phyloP scores from a whole-genome alignment of 805 yeast species.

The Wickerhamiella shivajii region DNA sequence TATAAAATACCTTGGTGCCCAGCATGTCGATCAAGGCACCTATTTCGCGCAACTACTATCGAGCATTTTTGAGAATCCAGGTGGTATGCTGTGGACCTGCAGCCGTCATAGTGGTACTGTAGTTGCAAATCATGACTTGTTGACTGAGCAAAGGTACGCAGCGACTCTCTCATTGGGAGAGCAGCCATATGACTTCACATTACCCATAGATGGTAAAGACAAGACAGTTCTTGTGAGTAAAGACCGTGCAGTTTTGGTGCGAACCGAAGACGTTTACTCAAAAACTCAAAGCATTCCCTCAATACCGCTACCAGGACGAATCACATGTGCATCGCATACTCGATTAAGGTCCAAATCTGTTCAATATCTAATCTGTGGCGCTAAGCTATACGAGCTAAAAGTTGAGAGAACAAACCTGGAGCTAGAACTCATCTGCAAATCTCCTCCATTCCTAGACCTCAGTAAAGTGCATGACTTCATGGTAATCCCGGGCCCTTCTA shows the following conservation, averaged over 20 bases:
- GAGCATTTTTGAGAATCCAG: too few relatives aligned
- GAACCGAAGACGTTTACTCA: background rate
- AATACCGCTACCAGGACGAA: background rate
- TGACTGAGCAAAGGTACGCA: too few relatives aligned
- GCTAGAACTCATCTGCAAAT: background rate
- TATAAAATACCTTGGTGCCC: too few relatives aligned
- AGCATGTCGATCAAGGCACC: too few relatives aligned
- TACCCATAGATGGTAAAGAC: constrained; percentile 4
- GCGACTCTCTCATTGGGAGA: too few relatives aligned
- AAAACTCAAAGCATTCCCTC: background rate
- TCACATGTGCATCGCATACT: constrained; percentile 3
- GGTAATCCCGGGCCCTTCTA: constrained; percentile 1
- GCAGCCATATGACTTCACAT: background rate
- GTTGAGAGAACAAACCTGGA: background rate
- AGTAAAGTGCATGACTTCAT: background rate
- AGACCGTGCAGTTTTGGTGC: background rate
- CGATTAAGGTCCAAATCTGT: constrained; percentile 1
- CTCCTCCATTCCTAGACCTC: background rate
- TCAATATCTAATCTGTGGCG: constrained; percentile 2
- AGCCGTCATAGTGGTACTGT: too few relatives aligned
- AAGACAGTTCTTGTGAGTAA: background rate
- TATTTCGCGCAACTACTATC: too few relatives aligned
- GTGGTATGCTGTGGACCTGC: too few relatives aligned
- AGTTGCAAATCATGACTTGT: too few relatives aligned
- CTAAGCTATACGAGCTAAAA: constrained; percentile 1